Evolutionary conservation across 352 stramenopile species (phyloP).

Genomic region (Paralagenidium karlingii): DNA sequence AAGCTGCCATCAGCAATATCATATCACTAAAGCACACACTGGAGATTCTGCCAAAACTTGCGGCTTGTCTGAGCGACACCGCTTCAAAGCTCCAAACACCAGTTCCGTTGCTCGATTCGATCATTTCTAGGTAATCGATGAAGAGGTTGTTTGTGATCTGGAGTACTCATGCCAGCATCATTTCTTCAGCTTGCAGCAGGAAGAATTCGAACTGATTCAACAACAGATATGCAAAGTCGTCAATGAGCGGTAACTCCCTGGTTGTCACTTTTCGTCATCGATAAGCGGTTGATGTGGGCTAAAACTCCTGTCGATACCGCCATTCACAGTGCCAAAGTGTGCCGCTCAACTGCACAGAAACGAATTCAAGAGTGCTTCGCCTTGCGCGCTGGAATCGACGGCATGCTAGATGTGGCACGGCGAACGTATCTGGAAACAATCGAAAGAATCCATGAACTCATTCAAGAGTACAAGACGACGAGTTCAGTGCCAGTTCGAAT

Average conservation of each 20-base stretch:
- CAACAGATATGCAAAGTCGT: constrained; percentile 60
- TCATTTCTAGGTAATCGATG: constrained; percentile 32
- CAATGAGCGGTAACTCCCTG: constrained; percentile 44
- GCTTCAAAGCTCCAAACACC: constrained; percentile 15
- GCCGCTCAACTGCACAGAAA: constrained; percentile 55
- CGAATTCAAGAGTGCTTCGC: constrained; percentile 81
- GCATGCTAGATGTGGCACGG: constrained; percentile 74
- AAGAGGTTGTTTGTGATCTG: not conserved
- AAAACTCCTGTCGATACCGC: not conserved
- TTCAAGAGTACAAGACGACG: constrained; percentile 62
- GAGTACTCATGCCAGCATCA: constrained; percentile 1
- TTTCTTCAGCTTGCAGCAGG: constrained; percentile 23
- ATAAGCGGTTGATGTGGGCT: not conserved
- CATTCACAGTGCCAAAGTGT: constrained; percentile 35
- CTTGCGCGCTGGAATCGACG: constrained; percentile 63
- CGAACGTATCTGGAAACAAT: constrained; percentile 74
- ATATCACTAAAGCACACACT: constrained; percentile 80
- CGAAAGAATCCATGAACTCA: constrained; percentile 67
- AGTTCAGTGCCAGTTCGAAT: constrained; percentile 48
- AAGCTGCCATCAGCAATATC: constrained; percentile 60
- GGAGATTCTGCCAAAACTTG: constrained; percentile 41
- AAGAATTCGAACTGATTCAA: constrained; percentile 36
- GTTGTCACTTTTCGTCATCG: not conserved
- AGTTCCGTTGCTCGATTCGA: constrained; percentile 39
- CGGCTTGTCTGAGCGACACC: constrained; percentile 28